Evolutionary conservation across 148 eudicot genomes (phyloP), one percentile per base, ranked within the genome.

Genomic region (Euryodendron excelsum): DNA sequence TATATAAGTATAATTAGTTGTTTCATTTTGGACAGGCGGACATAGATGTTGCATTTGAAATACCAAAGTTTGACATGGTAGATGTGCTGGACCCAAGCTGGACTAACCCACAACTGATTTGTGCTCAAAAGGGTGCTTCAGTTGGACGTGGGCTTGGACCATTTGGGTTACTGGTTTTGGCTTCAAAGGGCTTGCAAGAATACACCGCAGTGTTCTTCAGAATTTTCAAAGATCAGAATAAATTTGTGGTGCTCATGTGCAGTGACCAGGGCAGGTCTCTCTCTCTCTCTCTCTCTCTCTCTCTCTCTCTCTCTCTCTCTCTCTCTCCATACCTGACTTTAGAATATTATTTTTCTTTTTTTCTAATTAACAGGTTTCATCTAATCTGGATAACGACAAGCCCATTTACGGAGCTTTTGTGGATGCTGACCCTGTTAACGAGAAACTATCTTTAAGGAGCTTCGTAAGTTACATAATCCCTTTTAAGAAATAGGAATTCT

Each of bases 171-270:
- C 64, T 85, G 39, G 85, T 87, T 44, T 78, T 91, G 80, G 96
- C 96, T 23, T 91, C 96, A 55, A 78, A 88, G 73, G 84, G 74
- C 74, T 33, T 88, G 69, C 78, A 81, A 84, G 96, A 91, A 72
- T 81, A 90, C 55, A 91, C 93, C 4, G 90, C 96, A 53, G 83
- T 90, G 0, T 88, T 82, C 82, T 89, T 89, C 76, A 82, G 90
- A 77, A 72, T 92, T 53, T 92, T 90, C 88, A 90, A 83, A 75
- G 68, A 47, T 14, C 1, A 44, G 4, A 34, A 78, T 15, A 87
- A 84, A 62, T 67, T 71, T 60, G 76, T 80, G 1, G 96, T 90
- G n/a, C n/a, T n/a, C n/a, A n/a, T n/a, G n/a, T n/a, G n/a, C n/a
- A n/a, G n/a, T n/a, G n/a, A n/a, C n/a, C n/a, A n/a, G n/a, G n/a